These are phyloP conservation scores for Phialocephala sp. DNA, from an alignment of 2,329 filamentous ascomycete genomes.

Conservation along the genomic window DNA sequence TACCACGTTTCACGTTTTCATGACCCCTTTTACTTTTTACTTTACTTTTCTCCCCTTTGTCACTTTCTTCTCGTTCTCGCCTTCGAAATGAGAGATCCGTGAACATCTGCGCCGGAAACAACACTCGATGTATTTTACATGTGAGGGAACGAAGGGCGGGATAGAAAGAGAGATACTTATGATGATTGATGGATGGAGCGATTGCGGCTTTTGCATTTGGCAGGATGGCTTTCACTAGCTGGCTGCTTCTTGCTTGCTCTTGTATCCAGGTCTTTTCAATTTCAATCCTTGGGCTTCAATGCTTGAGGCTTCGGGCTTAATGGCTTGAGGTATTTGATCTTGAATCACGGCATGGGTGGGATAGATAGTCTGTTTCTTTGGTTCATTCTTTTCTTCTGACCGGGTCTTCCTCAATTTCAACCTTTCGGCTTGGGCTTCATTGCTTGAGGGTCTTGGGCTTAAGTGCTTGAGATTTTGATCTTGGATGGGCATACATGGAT, in stretches of 20 bases:
- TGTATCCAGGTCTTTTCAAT: background rate
- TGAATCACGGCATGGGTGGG: background rate
- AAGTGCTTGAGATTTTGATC: constrained; percentile 2
- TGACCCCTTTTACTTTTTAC: background rate
- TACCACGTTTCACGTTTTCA: constrained; percentile 3
- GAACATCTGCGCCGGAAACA: background rate
- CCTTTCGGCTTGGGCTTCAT: background rate
- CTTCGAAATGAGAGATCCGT: background rate
- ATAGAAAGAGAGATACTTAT: background rate
- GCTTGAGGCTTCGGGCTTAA: constrained; percentile 1
- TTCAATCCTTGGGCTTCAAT: background rate
- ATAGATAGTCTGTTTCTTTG: too few relatives aligned
- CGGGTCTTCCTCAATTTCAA: background rate
- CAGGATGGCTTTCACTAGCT: background rate
- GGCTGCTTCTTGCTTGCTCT: background rate
- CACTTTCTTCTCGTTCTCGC: background rate
- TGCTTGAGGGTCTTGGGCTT: constrained; percentile 4
- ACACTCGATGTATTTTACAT: background rate
- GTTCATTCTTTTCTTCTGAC: background rate
- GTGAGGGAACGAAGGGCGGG: background rate
- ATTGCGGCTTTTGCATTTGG: background rate
- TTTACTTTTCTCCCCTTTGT: background rate
- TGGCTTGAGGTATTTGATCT: background rate
- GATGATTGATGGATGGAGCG: constrained; percentile 2
- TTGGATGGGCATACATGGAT: background rate